These are phyloP conservation scores for Fusarium globosum DNA, from an alignment of 2,329 filamentous ascomycete species.

Conservation along the genomic window DNA sequence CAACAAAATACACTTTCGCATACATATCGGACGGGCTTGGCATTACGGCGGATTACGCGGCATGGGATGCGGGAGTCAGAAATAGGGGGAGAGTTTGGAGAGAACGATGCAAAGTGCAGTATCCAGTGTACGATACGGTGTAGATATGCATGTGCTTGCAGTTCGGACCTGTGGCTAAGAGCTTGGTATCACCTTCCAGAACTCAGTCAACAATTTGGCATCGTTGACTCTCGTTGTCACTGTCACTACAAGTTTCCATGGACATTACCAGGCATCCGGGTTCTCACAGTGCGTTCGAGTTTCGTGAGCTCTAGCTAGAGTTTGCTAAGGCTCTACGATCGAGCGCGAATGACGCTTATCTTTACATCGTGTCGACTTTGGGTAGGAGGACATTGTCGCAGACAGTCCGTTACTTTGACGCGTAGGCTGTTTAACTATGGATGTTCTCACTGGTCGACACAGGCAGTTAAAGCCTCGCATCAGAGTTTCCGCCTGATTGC, in stretches of 20 bases:
- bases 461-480: background rate
- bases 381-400: background rate
- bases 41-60: background rate
- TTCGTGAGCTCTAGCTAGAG: background rate
- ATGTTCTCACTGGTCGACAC: background rate
- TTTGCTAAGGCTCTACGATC: no score
- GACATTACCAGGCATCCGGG: fast-evolving
- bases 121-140: background rate
- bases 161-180: fast-evolving
- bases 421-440: background rate
- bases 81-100: background rate
- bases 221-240: no score
- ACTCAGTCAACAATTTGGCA: no score
- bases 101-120: background rate
- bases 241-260: no score
- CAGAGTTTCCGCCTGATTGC: background rate
- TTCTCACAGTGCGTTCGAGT: background rate
- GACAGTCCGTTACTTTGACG: no score
- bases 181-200: background rate
- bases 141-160: background rate
- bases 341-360: background rate
- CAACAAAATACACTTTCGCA: background rate
- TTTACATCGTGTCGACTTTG: no score
- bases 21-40: background rate
- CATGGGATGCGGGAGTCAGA: no score